A percentile compares a stretch with the other conserved stretches of the same genome.
phyloP scores from a whole-genome alignment of 768 basidiomycete genomes.

The Russula griseocarnosa region DNA sequence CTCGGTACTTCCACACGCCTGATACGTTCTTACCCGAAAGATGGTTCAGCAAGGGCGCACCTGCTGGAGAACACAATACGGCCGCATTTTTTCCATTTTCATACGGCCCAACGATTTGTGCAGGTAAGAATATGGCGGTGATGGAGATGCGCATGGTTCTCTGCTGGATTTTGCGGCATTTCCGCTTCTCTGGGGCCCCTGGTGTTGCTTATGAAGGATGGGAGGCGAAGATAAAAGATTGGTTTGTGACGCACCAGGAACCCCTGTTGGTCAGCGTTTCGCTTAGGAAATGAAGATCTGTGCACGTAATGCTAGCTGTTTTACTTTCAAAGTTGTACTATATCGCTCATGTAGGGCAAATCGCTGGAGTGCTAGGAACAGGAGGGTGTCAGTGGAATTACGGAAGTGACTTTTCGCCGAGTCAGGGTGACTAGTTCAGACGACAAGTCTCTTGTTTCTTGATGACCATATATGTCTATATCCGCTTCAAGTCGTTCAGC shows the following conservation, averaged over 20 bases:
- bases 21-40: slow-evolving; percentile 25
- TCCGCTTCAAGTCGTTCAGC: too few species aligned
- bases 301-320: neutral
- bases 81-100: slow-evolving; percentile 45
- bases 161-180: slow-evolving; percentile 38
- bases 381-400: too few species aligned
- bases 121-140: slow-evolving; percentile 43
- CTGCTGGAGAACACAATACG: slow-evolving; percentile 31
- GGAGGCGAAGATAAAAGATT: slow-evolving; percentile 17
- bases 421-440: too few species aligned
- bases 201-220: slow-evolving; percentile 12
- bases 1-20: slow-evolving; percentile 20
- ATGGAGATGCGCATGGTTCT: slow-evolving; percentile 42
- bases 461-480: too few species aligned
- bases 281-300: neutral
- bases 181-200: slow-evolving; percentile 30
- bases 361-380: too few species aligned
- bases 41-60: slow-evolving; percentile 10
- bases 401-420: too few species aligned
- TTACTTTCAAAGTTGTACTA: too few species aligned
- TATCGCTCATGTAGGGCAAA: too few species aligned
- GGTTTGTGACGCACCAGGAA: slow-evolving; percentile 18
- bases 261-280: slow-evolving; percentile 9
- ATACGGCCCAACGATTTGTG: slow-evolving; percentile 41
- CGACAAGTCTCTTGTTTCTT: too few species aligned